phyloP scores from a whole-genome alignment of 2,329 filamentous ascomycete genomes.

The Pseudogymnoascus sp. region DNA sequence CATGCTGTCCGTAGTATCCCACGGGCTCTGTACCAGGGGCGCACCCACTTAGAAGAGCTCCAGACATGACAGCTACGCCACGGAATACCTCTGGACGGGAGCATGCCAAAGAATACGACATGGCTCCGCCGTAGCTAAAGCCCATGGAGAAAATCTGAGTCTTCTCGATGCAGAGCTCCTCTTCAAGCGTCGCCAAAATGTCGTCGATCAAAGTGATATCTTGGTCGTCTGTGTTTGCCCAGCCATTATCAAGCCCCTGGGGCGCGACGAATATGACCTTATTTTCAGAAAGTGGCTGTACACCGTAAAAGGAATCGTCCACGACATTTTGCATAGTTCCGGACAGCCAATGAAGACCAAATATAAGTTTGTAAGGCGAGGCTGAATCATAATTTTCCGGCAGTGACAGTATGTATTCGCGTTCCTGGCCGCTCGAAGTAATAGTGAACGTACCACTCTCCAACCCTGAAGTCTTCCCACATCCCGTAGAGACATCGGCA shows the following conservation, averaged over 20 bases:
- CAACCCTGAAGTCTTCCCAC: constrained; percentile 28
- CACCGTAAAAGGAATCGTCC: constrained; percentile 29
- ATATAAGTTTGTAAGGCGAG: constrained; percentile 34
- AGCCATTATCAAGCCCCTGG: constrained; percentile 29
- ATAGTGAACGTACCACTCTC: constrained; percentile 29
- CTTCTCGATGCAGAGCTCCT: constrained; percentile 29
- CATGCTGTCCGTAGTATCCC: constrained; percentile 30
- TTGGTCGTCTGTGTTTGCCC: constrained; percentile 30
- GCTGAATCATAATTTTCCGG: constrained; percentile 34
- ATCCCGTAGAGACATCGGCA: constrained; percentile 24
- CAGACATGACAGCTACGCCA: constrained; percentile 27
- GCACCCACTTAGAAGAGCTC: constrained; percentile 24
- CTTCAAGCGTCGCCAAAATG: constrained; percentile 27
- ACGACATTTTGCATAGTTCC: constrained; percentile 33
- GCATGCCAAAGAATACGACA: constrained; percentile 31
- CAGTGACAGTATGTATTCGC: constrained; percentile 33
- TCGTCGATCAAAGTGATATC: constrained; percentile 30
- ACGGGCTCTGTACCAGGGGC: constrained; percentile 28
- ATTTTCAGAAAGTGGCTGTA: constrained; percentile 25
- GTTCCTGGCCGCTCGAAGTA: constrained; percentile 31
- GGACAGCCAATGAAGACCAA: constrained; percentile 34
- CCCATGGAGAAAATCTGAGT: constrained; percentile 29
- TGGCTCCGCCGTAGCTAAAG: constrained; percentile 31
- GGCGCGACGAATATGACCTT: constrained; percentile 31
- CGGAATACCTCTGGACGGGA: constrained; percentile 28